Conservation (phyloP, 2,329 filamentous ascomycete genomes). For the Aureobasidium sp. region DNA sequence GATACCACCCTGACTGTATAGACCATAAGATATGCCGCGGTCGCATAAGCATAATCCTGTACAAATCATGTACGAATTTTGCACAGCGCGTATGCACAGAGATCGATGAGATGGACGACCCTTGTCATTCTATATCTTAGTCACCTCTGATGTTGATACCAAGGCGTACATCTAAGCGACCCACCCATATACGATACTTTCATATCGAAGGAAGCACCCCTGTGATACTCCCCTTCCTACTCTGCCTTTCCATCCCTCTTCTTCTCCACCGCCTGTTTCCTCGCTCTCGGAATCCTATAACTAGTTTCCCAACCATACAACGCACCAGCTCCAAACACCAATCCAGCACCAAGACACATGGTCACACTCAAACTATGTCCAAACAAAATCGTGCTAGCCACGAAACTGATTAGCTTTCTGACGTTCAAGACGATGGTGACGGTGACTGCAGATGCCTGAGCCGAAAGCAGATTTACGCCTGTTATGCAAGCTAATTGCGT, state of each 20-base stretch:
- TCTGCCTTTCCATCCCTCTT: not conserved
- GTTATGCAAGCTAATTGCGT: slow-evolving; percentile 95
- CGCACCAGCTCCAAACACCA: slow-evolving; percentile 88
- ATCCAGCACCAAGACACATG: slow-evolving; percentile 70
- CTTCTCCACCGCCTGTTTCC: not conserved
- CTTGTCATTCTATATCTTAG: no score
- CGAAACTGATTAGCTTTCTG: slow-evolving; percentile 81
- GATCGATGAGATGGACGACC: no score
- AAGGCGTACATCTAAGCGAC: no score
- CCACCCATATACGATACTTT: no score
- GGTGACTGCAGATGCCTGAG: slow-evolving; percentile 81
- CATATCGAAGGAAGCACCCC: no score
- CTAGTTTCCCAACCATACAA: slow-evolving; percentile 74
- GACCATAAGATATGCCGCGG: no score
- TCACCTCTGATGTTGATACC: no score
- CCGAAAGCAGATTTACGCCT: slow-evolving; percentile 88
- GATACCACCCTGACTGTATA: no score
- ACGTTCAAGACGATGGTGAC: slow-evolving; percentile 96
- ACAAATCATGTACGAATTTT: no score
- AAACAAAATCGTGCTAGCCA: slow-evolving; percentile 90
- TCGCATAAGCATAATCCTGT: no score
- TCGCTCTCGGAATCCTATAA: slow-evolving; percentile 33
- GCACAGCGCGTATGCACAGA: no score
- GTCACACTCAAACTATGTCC: slow-evolving; percentile 72
- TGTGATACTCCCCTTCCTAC: not conserved